These are phyloP conservation scores for Viridothelium virens DNA, from an alignment of 495 filamentous ascomycete species.

Conservation along the genomic window DNA sequence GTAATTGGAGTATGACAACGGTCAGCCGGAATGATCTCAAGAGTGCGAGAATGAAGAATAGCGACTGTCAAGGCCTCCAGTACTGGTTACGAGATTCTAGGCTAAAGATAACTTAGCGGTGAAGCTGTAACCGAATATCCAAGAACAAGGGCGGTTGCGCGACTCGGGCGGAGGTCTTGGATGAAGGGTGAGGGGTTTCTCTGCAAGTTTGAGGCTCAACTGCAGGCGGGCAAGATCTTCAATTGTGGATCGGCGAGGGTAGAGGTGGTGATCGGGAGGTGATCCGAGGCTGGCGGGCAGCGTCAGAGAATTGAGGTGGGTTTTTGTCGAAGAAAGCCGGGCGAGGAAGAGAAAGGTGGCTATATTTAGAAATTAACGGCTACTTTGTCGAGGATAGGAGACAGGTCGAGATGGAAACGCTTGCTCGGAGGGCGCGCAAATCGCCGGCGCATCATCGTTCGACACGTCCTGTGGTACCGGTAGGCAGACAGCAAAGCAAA, in stretches of 20 bases:
- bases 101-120: not conserved
- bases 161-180: not conserved
- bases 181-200: not conserved
- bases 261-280: not conserved
- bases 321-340: constrained; percentile 6
- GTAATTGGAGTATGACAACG: not conserved
- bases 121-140: not conserved
- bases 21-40: not conserved
- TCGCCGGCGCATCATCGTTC: not conserved
- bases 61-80: not conserved
- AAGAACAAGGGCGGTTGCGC: constrained; percentile 1
- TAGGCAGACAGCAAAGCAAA: not conserved
- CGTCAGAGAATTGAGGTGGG: not conserved
- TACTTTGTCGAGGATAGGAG: not conserved
- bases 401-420: not conserved
- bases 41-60: not conserved
- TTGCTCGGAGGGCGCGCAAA: not conserved
- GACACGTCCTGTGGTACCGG: not conserved
- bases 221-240: not conserved
- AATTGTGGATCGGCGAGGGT: not conserved
- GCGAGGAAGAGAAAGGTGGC: not conserved
- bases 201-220: not conserved
- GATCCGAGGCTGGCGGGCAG: not conserved
- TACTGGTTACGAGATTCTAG: not conserved
- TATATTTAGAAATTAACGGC: constrained; percentile 10